phyloP scores from a whole-genome alignment of 106 monocot genomes.

The Acorus calamus region DNA sequence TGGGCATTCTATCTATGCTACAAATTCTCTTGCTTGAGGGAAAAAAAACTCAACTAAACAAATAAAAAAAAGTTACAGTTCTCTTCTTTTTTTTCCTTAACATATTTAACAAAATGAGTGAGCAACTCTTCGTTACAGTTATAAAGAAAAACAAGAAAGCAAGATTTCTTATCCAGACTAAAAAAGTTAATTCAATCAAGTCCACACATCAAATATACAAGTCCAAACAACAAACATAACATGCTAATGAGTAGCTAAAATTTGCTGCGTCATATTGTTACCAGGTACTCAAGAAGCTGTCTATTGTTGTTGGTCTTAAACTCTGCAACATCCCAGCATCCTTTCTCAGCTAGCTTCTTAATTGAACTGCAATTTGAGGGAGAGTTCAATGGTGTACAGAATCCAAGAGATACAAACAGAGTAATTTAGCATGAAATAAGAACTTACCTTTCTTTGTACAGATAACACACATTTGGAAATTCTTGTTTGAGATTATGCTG shows the following conservation, averaged over 20 bases:
- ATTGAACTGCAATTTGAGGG: slow-evolving; percentile 36
- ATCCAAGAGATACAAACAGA: neutral
- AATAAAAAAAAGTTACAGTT: too few species aligned
- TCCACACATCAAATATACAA: neutral
- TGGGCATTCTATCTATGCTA: too few species aligned
- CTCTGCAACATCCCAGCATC: slow-evolving; percentile 97
- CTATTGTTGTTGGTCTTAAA: slow-evolving; percentile 56
- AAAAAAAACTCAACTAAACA: too few species aligned
- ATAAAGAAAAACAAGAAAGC: too few species aligned
- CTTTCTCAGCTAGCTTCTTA: slow-evolving; percentile 89
- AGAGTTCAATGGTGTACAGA: neutral
- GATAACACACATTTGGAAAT: slow-evolving; percentile 58
- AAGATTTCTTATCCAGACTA: too few species aligned
- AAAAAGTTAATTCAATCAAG: too few species aligned
- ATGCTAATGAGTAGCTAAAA: slow-evolving; percentile 2
- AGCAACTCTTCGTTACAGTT: too few species aligned
- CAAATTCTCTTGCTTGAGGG: too few species aligned
- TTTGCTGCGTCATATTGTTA: slow-evolving; percentile 12
- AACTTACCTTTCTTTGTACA: slow-evolving; percentile 72
- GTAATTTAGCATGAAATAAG: neutral
- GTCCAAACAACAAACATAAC: slow-evolving; percentile 1
- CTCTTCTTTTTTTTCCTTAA: too few species aligned
- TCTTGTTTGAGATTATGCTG: slow-evolving; percentile 60
- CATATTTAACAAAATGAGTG: too few species aligned
- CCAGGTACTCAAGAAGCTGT: slow-evolving; percentile 76